phyloP scores from a whole-genome alignment of 2,329 filamentous ascomycete species.

The Lachnellula hyalina region DNA sequence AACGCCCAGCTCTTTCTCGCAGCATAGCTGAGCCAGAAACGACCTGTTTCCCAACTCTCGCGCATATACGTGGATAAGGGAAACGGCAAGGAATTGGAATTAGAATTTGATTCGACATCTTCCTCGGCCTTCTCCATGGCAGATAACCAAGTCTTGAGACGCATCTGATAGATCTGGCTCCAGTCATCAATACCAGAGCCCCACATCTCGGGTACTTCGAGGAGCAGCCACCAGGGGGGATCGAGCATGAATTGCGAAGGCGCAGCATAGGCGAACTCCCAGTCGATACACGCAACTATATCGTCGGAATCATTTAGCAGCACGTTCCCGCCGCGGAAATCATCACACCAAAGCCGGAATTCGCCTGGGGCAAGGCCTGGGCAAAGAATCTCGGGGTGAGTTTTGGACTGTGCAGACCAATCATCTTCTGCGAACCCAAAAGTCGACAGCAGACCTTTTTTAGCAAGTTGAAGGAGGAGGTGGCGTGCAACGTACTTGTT shows the following conservation, averaged over 20 bases:
- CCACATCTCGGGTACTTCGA: slow-evolving; percentile 32
- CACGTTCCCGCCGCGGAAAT: slow-evolving; percentile 26
- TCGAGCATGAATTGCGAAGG: slow-evolving; percentile 32
- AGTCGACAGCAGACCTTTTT: neutral
- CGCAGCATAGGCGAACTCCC: slow-evolving; percentile 35
- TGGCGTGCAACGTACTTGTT: neutral
- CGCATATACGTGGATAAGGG: neutral
- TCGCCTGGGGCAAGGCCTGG: neutral
- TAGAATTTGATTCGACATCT: neutral
- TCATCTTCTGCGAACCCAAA: slow-evolving; percentile 15
- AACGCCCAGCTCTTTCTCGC: neutral
- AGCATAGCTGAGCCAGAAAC: neutral
- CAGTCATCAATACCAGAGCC: slow-evolving; percentile 28
- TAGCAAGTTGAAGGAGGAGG: neutral
- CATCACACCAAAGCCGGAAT: neutral
- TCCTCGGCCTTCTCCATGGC: slow-evolving; percentile 30
- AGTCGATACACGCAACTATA: slow-evolving; percentile 35
- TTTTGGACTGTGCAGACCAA: slow-evolving; percentile 27
- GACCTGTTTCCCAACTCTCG: neutral
- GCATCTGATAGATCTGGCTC: slow-evolving; percentile 29
- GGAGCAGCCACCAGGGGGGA: slow-evolving; percentile 36
- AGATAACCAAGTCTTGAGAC: slow-evolving; percentile 31
- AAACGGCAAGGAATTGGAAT: neutral
- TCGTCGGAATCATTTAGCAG: slow-evolving; percentile 27
- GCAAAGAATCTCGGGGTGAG: slow-evolving; percentile 10